phyloP scores from a whole-genome alignment of 2,329 filamentous ascomycete genomes.

The Waltergamsia citrina region DNA sequence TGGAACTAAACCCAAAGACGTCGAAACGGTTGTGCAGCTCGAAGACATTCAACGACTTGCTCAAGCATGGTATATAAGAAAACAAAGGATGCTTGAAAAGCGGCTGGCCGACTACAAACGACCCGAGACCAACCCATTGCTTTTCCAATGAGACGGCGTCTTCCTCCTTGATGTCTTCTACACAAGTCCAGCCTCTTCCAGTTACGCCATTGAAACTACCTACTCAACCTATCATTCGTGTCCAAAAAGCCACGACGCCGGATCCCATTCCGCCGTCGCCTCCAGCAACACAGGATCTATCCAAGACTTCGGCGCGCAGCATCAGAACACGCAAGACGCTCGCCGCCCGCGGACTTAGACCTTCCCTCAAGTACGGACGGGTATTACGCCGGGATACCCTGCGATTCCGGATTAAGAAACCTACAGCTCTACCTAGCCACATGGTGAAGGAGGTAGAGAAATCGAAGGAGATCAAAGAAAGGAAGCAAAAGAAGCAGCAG shows the following conservation, averaged over 20 bases:
- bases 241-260: neutral
- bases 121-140: neutral
- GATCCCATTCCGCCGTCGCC: neutral
- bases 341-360: too few species aligned
- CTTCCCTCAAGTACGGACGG: neutral
- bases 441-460: neutral
- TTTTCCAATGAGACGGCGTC: neutral
- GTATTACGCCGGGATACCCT: neutral
- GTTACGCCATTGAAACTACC: neutral
- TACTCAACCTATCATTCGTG: neutral
- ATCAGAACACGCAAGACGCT: too few species aligned
- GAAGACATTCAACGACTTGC: too few species aligned
- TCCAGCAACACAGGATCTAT: neutral
- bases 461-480: neutral
- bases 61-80: too few species aligned
- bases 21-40: too few species aligned
- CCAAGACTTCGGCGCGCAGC: neutral
- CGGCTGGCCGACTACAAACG: too few species aligned
- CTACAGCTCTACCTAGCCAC: neutral
- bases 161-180: neutral
- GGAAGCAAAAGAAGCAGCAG: neutral
- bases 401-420: neutral
- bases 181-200: neutral
- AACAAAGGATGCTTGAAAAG: too few species aligned
- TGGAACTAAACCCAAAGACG: too few species aligned